These are phyloP conservation scores for Apiotrichum montevideense DNA, from an alignment of 1,284 basidiomycete species.

Conservation along the genomic window DNA sequence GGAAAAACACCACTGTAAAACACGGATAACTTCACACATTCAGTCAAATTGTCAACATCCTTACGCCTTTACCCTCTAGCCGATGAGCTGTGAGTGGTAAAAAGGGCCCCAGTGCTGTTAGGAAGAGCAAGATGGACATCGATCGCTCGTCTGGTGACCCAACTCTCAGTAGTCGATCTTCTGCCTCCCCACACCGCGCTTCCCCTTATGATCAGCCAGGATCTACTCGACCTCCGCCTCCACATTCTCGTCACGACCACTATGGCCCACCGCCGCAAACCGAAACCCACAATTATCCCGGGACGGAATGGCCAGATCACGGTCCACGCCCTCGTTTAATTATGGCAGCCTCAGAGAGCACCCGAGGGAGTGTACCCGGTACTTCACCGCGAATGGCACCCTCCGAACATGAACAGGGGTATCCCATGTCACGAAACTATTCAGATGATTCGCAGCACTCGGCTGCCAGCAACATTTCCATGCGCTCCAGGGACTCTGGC, in stretches of 20 bases:
- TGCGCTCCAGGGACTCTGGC: background rate
- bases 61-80: background rate
- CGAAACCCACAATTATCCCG: too few relatives aligned
- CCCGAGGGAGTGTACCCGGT: background rate
- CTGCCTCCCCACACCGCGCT: too few relatives aligned
- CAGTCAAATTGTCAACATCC: too few relatives aligned
- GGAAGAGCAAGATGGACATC: background rate
- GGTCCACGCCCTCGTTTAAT: too few relatives aligned
- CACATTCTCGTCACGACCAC: too few relatives aligned
- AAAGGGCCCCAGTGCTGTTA: background rate
- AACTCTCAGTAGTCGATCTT: background rate
- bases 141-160: background rate
- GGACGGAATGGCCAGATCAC: too few relatives aligned
- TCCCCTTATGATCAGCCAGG: too few relatives aligned
- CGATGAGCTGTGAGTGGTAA: background rate
- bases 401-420: background rate
- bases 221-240: too few relatives aligned
- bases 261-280: too few relatives aligned
- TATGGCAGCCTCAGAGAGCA: too few relatives aligned
- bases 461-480: background rate
- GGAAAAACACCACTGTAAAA: too few relatives aligned
- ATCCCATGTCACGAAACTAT: background rate
- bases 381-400: background rate
- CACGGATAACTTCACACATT: too few relatives aligned
- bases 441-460: background rate